Evolutionary conservation across 2,329 filamentous ascomycete species (phyloP).

Genomic region (Chaetothyriales sp.): DNA sequence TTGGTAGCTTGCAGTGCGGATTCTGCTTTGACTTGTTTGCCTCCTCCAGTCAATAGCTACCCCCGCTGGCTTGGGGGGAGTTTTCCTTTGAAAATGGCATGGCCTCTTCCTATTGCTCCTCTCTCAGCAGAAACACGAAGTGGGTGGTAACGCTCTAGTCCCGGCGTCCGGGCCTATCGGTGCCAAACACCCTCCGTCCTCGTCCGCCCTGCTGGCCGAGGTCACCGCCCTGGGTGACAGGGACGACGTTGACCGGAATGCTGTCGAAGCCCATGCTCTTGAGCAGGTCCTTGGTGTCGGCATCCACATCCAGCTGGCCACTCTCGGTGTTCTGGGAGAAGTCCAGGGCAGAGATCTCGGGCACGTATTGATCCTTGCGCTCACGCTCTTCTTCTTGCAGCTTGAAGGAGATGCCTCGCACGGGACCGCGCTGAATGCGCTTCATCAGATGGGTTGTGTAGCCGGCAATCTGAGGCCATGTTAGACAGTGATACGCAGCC

Average conservation of each 20-base stretch:
- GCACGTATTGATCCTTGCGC: constrained; percentile 99
- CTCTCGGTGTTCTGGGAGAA: constrained; percentile 87
- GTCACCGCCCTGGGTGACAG: constrained; percentile 60
- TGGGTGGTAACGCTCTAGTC: constrained; percentile 2
- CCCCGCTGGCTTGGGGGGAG: no score
- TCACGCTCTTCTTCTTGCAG: constrained; percentile 99
- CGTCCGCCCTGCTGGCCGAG: constrained; percentile 55
- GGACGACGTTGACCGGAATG: constrained; percentile 90
- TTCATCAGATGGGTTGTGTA: constrained; percentile 99
- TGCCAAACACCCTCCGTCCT: constrained; percentile 15
- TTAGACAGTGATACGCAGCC: neutral
- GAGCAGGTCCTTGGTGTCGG: constrained; percentile 96
- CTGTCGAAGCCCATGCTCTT: constrained; percentile 99
- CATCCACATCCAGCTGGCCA: constrained; percentile 86
- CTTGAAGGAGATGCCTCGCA: constrained; percentile 99
- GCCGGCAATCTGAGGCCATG: constrained; percentile 60
- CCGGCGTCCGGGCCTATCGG: constrained; percentile 12
- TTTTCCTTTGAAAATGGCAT: neutral
- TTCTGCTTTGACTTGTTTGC: neutral
- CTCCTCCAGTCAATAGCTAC: no score
- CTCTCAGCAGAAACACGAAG: neutral
- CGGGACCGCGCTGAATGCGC: constrained; percentile 97
- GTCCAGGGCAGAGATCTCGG: constrained; percentile 96
- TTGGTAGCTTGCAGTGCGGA: neutral
- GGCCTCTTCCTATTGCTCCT: neutral